Conservation (phyloP, 2,329 filamentous ascomycete genomes). For the Leptoxyphium fumago region DNA sequence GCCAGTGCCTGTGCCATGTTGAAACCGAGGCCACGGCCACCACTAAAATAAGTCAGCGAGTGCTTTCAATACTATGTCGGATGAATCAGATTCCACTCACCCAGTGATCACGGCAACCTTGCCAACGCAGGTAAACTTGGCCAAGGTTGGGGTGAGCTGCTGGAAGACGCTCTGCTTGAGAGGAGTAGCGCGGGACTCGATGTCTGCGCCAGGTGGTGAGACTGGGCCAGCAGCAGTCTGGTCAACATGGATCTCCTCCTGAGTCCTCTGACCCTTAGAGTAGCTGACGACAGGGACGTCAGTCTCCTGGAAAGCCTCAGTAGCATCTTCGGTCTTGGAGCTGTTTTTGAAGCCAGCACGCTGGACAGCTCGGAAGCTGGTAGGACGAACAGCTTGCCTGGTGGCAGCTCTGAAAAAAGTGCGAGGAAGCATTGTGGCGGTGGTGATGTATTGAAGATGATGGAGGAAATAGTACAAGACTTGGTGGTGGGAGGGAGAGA, state of each 20-base stretch:
- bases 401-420: slow-evolving; percentile 6
- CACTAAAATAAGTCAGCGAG: slow-evolving; percentile 29
- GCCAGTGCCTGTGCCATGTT: slow-evolving; percentile 65
- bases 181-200: slow-evolving; percentile 16
- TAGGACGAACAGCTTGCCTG: slow-evolving; percentile 6
- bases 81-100: slow-evolving; percentile 26
- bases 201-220: slow-evolving; percentile 18
- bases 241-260: slow-evolving; percentile 15
- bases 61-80: background rate
- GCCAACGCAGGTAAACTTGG: slow-evolving; percentile 53
- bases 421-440: slow-evolving; percentile 9
- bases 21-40: slow-evolving; percentile 63
- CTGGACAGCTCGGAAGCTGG: slow-evolving; percentile 5
- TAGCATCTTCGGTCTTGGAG: slow-evolving; percentile 11
- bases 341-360: slow-evolving; percentile 13
- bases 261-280: slow-evolving; percentile 16
- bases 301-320: slow-evolving; percentile 7
- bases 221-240: slow-evolving; percentile 15
- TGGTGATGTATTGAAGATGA: background rate
- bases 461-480: no score
- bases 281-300: slow-evolving; percentile 18
- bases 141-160: slow-evolving; percentile 47
- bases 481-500: background rate
- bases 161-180: slow-evolving; percentile 28
- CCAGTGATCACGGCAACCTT: slow-evolving; percentile 62